A percentile compares a stretch with the other conserved stretches of the same genome.
Evolutionary conservation across 2,329 filamentous ascomycete species (phyloP).

Genomic region (Beauveria sp.): DNA sequence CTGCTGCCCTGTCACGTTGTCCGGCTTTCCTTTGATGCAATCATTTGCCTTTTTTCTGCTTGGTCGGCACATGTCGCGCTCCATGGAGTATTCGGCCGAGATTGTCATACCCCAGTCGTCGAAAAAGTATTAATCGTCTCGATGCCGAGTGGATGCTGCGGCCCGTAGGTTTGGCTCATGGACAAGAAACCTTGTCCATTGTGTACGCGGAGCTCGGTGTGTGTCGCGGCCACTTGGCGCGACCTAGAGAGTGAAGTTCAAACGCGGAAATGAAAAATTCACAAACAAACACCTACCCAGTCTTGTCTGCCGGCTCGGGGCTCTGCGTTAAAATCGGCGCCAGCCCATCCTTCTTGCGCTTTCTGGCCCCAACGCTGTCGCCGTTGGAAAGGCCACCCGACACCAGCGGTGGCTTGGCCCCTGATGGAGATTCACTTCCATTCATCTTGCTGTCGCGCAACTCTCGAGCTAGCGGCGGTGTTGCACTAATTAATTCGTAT

Average conservation of each 20-base stretch:
- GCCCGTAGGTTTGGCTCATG: not conserved
- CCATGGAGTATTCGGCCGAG: not conserved
- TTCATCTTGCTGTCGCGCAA: conserved; percentile 18
- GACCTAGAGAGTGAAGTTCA: not conserved
- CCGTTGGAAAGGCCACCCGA: conserved; percentile 22
- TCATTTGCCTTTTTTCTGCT: not conserved
- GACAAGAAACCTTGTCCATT: not conserved
- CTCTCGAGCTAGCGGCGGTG: not conserved
- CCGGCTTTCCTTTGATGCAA: not conserved
- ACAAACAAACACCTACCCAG: conserved; percentile 28
- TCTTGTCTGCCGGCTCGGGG: conserved; percentile 31
- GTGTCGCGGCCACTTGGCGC: not conserved
- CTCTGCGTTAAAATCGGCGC: conserved; percentile 70
- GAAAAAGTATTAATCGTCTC: no score
- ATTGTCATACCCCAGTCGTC: not conserved
- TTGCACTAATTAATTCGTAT: not conserved
- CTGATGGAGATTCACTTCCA: conserved; percentile 21
- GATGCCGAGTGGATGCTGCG: not conserved
- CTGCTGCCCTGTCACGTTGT: not conserved
- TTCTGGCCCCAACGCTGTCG: conserved; percentile 42
- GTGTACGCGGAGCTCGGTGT: not conserved
- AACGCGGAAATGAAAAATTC: not conserved
- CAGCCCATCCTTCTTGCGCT: conserved; percentile 66
- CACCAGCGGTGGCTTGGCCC: conserved; percentile 11
- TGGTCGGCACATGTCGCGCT: not conserved